phyloP scores from a whole-genome alignment of 2,329 filamentous ascomycete genomes.

The Exserohilum rostratum region DNA sequence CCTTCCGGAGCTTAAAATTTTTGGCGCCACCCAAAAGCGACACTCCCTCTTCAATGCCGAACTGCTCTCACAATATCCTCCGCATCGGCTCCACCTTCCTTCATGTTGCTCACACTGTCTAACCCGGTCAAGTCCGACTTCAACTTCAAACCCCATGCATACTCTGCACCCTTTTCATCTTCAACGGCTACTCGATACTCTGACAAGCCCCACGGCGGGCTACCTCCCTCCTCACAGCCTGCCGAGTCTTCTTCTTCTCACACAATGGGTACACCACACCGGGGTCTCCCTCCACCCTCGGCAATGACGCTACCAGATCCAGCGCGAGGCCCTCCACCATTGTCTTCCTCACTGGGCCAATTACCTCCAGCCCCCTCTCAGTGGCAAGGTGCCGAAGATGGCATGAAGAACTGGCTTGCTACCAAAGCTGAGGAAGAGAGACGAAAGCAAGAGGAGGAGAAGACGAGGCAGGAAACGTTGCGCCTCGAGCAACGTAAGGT shows the following conservation, averaged over 20 bases:
- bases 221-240: slow-evolving; percentile 49
- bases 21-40: slow-evolving; percentile 31
- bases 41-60: slow-evolving; percentile 47
- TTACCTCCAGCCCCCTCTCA: slow-evolving; percentile 54
- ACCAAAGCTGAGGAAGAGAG: slow-evolving; percentile 61
- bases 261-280: slow-evolving; percentile 59
- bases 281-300: slow-evolving; percentile 60
- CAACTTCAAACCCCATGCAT: slow-evolving; percentile 58
- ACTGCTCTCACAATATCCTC: slow-evolving; percentile 23
- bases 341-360: slow-evolving; percentile 47
- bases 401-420: slow-evolving; percentile 58
- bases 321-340: slow-evolving; percentile 45
- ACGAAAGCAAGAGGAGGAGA: slow-evolving; percentile 61
- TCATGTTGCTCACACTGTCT: slow-evolving; percentile 60
- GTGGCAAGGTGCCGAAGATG: slow-evolving; percentile 59
- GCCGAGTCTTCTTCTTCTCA: slow-evolving; percentile 48
- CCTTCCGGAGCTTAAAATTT: slow-evolving; percentile 39
- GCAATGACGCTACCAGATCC: slow-evolving; percentile 60
- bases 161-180: slow-evolving; percentile 51
- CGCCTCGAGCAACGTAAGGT: slow-evolving; percentile 59
- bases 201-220: slow-evolving; percentile 50
- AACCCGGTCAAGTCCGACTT: slow-evolving; percentile 56
- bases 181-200: slow-evolving; percentile 48
- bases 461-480: slow-evolving; percentile 57
- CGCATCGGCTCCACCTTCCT: slow-evolving; percentile 29